Evolutionary conservation across 2,329 filamentous ascomycete genomes (phyloP).

Genomic region (Epichloe sibirici): DNA sequence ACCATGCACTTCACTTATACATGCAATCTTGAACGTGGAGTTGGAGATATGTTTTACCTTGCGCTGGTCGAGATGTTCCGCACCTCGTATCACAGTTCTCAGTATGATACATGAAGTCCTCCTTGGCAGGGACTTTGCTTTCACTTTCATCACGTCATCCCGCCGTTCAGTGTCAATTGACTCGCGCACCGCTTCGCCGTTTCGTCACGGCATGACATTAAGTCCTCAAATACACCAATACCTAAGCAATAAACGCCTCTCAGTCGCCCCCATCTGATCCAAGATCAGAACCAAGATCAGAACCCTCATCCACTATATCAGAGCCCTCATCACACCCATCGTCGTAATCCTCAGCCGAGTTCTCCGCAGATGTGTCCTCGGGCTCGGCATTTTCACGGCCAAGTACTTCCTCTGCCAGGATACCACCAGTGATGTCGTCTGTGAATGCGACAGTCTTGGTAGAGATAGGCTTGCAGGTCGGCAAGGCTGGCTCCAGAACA

Average conservation of each 20-base stretch:
- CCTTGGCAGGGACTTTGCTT: no score
- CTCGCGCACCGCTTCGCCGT: no score
- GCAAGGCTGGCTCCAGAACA: slow-evolving; percentile 51
- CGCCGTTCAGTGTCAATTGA: no score
- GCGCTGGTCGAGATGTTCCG: no score
- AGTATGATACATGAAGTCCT: no score
- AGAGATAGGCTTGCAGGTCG: slow-evolving; percentile 24
- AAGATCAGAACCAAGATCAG: slow-evolving; percentile 4
- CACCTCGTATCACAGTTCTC: no score
- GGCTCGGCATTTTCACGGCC: neutral
- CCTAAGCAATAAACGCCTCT: neutral
- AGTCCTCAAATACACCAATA: no score
- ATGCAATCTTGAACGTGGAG: no score
- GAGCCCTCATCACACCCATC: slow-evolving; percentile 6
- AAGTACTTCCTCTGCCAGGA: slow-evolving; percentile 17
- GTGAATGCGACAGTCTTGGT: slow-evolving; percentile 52
- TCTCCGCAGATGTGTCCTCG: slow-evolving; percentile 12
- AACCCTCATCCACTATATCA: slow-evolving; percentile 5
- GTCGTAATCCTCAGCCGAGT: slow-evolving; percentile 6
- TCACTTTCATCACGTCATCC: no score
- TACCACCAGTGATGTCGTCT: slow-evolving; percentile 34
- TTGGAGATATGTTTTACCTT: no score
- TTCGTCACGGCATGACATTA: no score
- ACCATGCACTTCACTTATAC: no score
- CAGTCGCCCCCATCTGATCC: slow-evolving; percentile 5